Evolutionary conservation across 2,329 filamentous ascomycete genomes (phyloP).

Genomic region (Bipolaris sorokiniana): DNA sequence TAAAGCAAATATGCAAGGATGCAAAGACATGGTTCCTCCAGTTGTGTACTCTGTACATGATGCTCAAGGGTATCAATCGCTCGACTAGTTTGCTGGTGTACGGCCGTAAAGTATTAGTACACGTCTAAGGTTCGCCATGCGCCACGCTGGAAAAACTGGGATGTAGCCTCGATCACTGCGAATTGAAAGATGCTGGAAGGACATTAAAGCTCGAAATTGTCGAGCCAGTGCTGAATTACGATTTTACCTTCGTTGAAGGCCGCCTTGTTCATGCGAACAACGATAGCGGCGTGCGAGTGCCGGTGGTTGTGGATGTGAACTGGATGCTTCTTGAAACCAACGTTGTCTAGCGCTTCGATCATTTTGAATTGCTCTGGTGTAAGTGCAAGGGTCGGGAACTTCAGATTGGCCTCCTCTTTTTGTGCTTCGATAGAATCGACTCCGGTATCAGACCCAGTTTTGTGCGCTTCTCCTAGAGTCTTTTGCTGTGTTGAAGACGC

Average conservation of each 20-base stretch:
- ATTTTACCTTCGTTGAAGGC: constrained; percentile 76
- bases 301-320: constrained; percentile 76
- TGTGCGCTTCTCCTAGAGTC: constrained; percentile 16
- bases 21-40: not conserved
- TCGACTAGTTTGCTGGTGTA: not conserved
- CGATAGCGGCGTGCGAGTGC: constrained; percentile 88
- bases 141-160: constrained; percentile 17
- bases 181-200: not conserved
- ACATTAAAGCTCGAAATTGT: constrained; percentile 65
- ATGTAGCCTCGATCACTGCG: not conserved
- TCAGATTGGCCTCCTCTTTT: constrained; percentile 44
- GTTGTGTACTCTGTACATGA: not conserved
- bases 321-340: constrained; percentile 65
- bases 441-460: constrained; percentile 25
- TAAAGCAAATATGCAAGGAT: not conserved
- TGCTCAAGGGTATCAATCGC: not conserved
- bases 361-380: constrained; percentile 83
- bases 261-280: constrained; percentile 72
- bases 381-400: constrained; percentile 76
- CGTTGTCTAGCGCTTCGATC: constrained; percentile 74
- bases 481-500: constrained; percentile 28
- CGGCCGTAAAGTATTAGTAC: not conserved
- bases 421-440: constrained; percentile 39
- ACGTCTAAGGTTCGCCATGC: constrained; percentile 10
- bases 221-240: constrained; percentile 81